These are phyloP conservation scores for Chrysophaeum taylorii DNA, from an alignment of 352 stramenopile genomes.

Conservation along the genomic window DNA sequence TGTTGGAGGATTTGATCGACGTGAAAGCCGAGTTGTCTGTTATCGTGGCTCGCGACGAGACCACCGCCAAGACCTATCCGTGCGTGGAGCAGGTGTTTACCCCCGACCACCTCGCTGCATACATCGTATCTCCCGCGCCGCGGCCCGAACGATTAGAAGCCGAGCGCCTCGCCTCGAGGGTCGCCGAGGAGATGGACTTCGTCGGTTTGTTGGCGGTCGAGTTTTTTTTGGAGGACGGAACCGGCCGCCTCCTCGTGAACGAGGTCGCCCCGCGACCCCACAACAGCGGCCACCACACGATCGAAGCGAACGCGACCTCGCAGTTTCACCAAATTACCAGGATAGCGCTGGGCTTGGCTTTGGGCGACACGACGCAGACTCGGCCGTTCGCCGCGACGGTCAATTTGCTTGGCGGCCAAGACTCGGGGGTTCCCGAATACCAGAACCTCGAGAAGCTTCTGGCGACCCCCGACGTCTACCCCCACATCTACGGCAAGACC, in stretches of 20 bases:
- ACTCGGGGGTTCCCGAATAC: neutral
- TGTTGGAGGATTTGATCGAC: conserved; percentile 57
- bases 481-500: conserved; percentile 17
- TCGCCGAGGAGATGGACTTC: conserved; percentile 52
- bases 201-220: conserved; percentile 70
- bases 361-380: conserved; percentile 31
- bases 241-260: conserved; percentile 53
- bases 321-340: conserved; percentile 70
- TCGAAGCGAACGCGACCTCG: conserved; percentile 65
- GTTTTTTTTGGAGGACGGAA: conserved; percentile 61
- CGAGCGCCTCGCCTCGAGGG: conserved; percentile 46
- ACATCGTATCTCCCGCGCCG: conserved; percentile 56
- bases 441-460: neutral
- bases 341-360: conserved; percentile 49
- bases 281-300: conserved; percentile 73
- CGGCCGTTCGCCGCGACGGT: neutral
- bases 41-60: conserved; percentile 59
- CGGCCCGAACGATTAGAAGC: conserved; percentile 36
- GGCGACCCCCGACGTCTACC: conserved; percentile 2
- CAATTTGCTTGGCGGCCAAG: conserved; percentile 11
- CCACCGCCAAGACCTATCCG: conserved; percentile 54
- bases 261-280: conserved; percentile 65
- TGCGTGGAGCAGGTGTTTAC: conserved; percentile 57
- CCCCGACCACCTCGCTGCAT: conserved; percentile 67
- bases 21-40: conserved; percentile 68